phyloP scores from a whole-genome alignment of 352 stramenopile genomes.

The Hyaloperonospora brassicae region DNA sequence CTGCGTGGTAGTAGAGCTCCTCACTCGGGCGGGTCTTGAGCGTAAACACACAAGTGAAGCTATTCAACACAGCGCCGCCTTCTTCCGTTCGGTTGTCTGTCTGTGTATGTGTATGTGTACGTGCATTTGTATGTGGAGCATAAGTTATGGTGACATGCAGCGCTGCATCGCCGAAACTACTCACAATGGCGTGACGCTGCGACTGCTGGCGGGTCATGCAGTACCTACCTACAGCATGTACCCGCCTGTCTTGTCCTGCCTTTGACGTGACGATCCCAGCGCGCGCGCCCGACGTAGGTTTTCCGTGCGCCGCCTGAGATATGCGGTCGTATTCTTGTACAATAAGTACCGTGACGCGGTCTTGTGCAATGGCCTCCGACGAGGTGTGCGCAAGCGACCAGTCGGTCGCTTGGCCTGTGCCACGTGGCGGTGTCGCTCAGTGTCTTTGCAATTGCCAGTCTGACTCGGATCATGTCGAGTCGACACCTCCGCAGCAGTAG shows the following conservation, averaged over 20 bases:
- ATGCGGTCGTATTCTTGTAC: constrained; percentile 10
- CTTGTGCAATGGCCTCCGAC: neutral
- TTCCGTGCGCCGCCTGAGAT: constrained; percentile 6
- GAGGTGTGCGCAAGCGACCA: neutral
- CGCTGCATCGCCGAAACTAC: too few species aligned
- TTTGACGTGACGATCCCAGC: neutral
- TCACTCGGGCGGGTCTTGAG: too few species aligned
- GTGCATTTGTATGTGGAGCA: too few species aligned
- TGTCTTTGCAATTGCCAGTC: neutral
- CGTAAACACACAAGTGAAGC: too few species aligned
- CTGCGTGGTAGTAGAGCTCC: too few species aligned
- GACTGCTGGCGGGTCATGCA: too few species aligned
- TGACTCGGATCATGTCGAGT: neutral
- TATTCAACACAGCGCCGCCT: too few species aligned
- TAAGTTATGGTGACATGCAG: too few species aligned
- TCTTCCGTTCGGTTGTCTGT: too few species aligned
- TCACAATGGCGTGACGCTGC: too few species aligned
- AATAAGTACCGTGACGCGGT: constrained; percentile 14
- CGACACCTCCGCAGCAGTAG: neutral
- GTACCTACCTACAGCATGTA: neutral
- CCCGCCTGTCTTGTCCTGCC: neutral
- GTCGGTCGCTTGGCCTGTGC: neutral
- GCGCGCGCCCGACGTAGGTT: constrained; percentile 9
- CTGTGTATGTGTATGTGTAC: too few species aligned
- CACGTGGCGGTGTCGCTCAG: neutral